Base-by-base conservation (phyloP, 257 asterid species). In the Coffea canephora region DNA sequence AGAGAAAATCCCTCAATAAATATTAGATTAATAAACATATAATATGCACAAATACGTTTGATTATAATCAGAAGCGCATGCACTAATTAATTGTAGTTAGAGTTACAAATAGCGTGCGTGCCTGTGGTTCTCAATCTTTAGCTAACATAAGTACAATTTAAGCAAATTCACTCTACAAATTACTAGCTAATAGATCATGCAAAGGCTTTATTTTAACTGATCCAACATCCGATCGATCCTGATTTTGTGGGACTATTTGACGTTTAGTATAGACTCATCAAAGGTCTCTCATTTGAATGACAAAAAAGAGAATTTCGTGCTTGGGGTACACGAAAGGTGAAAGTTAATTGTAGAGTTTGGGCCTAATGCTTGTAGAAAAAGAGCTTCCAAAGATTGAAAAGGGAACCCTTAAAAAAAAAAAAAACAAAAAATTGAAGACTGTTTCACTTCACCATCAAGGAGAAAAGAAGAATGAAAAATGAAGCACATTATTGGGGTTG, bases 291-390 rank as follows among this genome's bases (percentile, higher is more conserved):
- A 31, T 31, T 77, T 52, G 8, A 0, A 31, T 31, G 36, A 2
- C 8, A 14, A 12, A 3, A 45, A 71, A 21, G 39, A 55, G 80
- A 66, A 76, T 46, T 57, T 81, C 79, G 69, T 62, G 55, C 87
- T 79, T 83, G 80, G 69, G 73, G 69, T 80, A 74, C 69, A 81
- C 84, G 80, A 73, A 79, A 81, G 68, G 11, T 77, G 64, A 74
- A 81, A 76, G 62, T 70, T 66, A 75, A 19, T 14, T 31, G 54
- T 31, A 69, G 79, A 27, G 3, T 84, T 78, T 46, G 55, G 39
- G 10, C 18, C n/a, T 77, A 77, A 57, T 74, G 70, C 10, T 39
- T 69, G 19, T 48, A 77, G 74, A 78, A 65, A 78, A 69, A 65
- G 69, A 78, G 77, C 75, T 76, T 39, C 68, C 82, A 73, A 82